A percentile compares a stretch with the other conserved stretches of the same genome.
These are phyloP conservation scores for Xylariaceae sp. DNA, from an alignment of 2,329 filamentous ascomycete species.

Conservation along the genomic window DNA sequence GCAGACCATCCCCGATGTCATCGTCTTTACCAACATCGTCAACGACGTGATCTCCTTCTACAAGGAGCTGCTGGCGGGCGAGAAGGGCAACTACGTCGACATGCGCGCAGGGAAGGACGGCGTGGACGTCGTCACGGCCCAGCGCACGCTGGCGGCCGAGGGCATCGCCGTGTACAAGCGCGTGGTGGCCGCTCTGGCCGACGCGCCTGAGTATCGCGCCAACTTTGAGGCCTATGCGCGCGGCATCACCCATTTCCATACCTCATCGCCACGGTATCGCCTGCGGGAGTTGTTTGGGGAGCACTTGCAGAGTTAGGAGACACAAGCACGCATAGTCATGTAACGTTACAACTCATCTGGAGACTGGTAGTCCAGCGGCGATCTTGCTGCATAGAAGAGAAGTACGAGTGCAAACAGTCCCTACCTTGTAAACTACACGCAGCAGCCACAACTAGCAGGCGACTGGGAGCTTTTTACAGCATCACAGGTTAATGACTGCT, in stretches of 20 bases:
- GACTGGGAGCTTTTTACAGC: no score
- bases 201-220: conserved; percentile 7
- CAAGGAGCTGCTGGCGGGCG: conserved; percentile 8
- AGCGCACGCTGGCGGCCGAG: conserved; percentile 4
- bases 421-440: no score
- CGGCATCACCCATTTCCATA: conserved; percentile 11
- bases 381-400: no score
- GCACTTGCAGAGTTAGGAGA: background rate
- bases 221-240: conserved; percentile 10
- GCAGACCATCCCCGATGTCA: conserved; percentile 6
- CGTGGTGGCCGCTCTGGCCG: background rate
- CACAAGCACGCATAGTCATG: no score
- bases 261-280: conserved; percentile 8
- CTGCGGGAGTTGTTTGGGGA: conserved; percentile 6
- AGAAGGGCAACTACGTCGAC: conserved; percentile 12
- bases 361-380: no score
- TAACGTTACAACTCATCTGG: no score
- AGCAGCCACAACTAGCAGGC: no score
- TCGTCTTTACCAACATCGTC: conserved; percentile 9
- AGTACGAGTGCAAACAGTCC: no score
- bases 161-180: background rate
- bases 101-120: conserved; percentile 7
- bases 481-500: no score
- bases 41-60: conserved; percentile 15
- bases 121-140: background rate